These are phyloP conservation scores for Cladosporium austrohemisphaericum DNA, from an alignment of 2,329 filamentous ascomycete species.

Conservation along the genomic window DNA sequence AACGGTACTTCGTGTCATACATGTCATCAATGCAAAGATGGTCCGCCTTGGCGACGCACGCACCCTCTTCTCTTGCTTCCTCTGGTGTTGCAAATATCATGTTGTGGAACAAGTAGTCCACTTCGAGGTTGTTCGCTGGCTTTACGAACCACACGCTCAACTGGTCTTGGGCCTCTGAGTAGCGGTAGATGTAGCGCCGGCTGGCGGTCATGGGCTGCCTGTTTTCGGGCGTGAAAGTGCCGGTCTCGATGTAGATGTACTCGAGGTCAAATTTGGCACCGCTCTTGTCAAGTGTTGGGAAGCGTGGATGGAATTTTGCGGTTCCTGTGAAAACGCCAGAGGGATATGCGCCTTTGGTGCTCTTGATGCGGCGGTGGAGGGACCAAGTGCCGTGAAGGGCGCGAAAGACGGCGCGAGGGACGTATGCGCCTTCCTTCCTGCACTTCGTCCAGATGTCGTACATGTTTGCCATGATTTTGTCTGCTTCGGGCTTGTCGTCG, in stretches of 20 bases:
- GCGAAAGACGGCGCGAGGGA: constrained; percentile 30
- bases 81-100: constrained; percentile 54
- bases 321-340: constrained; percentile 28
- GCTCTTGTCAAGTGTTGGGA: constrained; percentile 23
- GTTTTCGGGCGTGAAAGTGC: constrained; percentile 22
- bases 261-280: constrained; percentile 28
- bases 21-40: constrained; percentile 69
- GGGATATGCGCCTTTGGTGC: constrained; percentile 23
- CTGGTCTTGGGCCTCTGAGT: constrained; percentile 56
- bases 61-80: constrained; percentile 35
- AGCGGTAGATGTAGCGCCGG: constrained; percentile 69
- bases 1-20: constrained; percentile 65
- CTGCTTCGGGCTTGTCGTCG: constrained; percentile 39
- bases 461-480: constrained; percentile 47
- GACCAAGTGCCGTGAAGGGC: constrained; percentile 32
- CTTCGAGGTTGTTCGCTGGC: constrained; percentile 54
- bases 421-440: constrained; percentile 23
- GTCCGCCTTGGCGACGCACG: constrained; percentile 61
- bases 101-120: constrained; percentile 71
- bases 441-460: constrained; percentile 30
- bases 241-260: constrained; percentile 32
- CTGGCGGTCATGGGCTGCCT: constrained; percentile 53
- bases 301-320: constrained; percentile 30
- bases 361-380: constrained; percentile 28
- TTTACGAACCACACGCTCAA: constrained; percentile 73